Percentiles rank a stretch among this genome's conserved stretches.
These are phyloP conservation scores for Hemisphaericaspora nanyangensis DNA, from an alignment of 805 yeast species.

Conservation along the genomic window DNA sequence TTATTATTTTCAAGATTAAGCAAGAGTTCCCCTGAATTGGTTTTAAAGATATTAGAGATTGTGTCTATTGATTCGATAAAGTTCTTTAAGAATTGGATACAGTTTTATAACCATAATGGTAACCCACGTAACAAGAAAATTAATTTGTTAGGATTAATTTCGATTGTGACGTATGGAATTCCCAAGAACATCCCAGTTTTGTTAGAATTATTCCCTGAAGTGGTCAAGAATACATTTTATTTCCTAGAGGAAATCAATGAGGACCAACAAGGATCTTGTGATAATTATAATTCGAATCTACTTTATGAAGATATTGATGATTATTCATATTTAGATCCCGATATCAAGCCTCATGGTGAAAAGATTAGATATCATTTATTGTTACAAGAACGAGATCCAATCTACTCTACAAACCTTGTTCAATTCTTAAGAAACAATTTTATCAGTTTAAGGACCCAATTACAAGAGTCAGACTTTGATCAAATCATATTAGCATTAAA, in stretches of 20 bases:
- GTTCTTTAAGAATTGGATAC: slow-evolving; percentile 36
- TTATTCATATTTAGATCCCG: slow-evolving; percentile 37
- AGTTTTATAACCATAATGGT: slow-evolving; percentile 49
- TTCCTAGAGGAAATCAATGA: slow-evolving; percentile 78
- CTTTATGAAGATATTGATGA: slow-evolving; percentile 41
- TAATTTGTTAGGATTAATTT: slow-evolving; percentile 57
- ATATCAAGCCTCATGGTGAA: slow-evolving; percentile 41
- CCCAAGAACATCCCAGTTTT: slow-evolving; percentile 18
- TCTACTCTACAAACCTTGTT: slow-evolving; percentile 44
- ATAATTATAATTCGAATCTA: slow-evolving; percentile 33
- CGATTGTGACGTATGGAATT: slow-evolving; percentile 39
- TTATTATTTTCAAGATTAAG: slow-evolving; percentile 36
- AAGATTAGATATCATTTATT: slow-evolving; percentile 32
- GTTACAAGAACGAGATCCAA: slow-evolving; percentile 30
- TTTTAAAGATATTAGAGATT: slow-evolving; percentile 30
- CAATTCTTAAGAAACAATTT: slow-evolving; percentile 35
- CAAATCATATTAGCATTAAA: slow-evolving; percentile 25
- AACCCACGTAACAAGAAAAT: slow-evolving; percentile 75
- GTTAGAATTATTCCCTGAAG: slow-evolving; percentile 20
- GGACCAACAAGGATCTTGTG: slow-evolving; percentile 27
- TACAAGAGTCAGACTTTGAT: slow-evolving; percentile 29
- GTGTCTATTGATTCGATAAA: slow-evolving; percentile 19
- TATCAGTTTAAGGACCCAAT: slow-evolving; percentile 18
- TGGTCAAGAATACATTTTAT: slow-evolving; percentile 32
- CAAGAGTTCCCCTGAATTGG: slow-evolving; percentile 29